phyloP scores from a whole-genome alignment of 2,329 filamentous ascomycete species.

The Thermomyces lanuginosus region DNA sequence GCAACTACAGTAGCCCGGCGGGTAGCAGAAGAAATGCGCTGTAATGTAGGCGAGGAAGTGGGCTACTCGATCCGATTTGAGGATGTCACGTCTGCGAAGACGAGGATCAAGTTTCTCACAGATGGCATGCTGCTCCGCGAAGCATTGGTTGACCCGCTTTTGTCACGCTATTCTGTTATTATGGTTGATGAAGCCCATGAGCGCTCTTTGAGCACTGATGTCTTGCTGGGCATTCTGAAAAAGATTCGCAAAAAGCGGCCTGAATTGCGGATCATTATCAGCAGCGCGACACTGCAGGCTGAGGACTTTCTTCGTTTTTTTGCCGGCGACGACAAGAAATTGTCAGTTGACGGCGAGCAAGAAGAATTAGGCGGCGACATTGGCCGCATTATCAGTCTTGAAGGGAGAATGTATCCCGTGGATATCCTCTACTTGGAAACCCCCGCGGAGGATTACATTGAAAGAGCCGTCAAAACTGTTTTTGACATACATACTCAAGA shows the following conservation, averaged over 20 bases:
- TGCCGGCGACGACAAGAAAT: slow-evolving; percentile 28
- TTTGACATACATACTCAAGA: slow-evolving; percentile 78
- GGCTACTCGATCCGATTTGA: slow-evolving; percentile 89
- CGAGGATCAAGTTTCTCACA: slow-evolving; percentile 86
- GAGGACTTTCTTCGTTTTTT: slow-evolving; percentile 77
- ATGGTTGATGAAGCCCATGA: slow-evolving; percentile 98
- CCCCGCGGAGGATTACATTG: slow-evolving; percentile 72
- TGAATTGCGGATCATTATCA: slow-evolving; percentile 76
- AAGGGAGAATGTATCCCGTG: slow-evolving; percentile 77
- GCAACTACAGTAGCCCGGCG: slow-evolving; percentile 76
- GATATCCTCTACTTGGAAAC: slow-evolving; percentile 66
- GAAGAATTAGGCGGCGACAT: slow-evolving; percentile 24
- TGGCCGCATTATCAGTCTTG: slow-evolving; percentile 61
- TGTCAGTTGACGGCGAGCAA: slow-evolving; percentile 19
- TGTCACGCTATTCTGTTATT: slow-evolving; percentile 84
- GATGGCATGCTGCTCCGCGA: slow-evolving; percentile 84
- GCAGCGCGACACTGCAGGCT: slow-evolving; percentile 83
- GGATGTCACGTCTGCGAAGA: slow-evolving; percentile 71
- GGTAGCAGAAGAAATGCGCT: slow-evolving; percentile 78
- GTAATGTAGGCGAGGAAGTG: slow-evolving; percentile 73
- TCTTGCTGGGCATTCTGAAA: slow-evolving; percentile 76
- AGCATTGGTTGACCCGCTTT: slow-evolving; percentile 76
- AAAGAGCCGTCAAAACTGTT: slow-evolving; percentile 64
- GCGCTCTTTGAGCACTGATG: slow-evolving; percentile 78
- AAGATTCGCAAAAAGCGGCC: slow-evolving; percentile 69